These are phyloP conservation scores for Arthroderma uncinatum DNA, from an alignment of 2,329 filamentous ascomycete genomes.

Conservation along the genomic window DNA sequence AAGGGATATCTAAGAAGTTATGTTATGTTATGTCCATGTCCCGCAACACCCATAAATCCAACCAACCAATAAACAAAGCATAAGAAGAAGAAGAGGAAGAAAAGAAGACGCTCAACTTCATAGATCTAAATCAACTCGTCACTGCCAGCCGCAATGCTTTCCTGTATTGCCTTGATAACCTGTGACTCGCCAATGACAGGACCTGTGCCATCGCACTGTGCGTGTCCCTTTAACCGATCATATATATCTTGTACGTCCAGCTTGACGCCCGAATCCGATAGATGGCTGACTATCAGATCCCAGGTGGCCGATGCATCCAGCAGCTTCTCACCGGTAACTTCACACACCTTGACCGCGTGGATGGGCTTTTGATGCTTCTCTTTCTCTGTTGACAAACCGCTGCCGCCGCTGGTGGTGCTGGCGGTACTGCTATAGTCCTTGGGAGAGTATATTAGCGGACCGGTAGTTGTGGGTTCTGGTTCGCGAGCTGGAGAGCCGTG, in stretches of 20 bases:
- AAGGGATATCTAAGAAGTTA: constrained; percentile 1
- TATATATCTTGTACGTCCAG: constrained; percentile 75
- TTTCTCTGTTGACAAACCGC: constrained; percentile 4
- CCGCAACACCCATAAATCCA: constrained; percentile 5
- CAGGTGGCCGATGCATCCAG: constrained; percentile 70
- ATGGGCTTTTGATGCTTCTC: constrained; percentile 33
- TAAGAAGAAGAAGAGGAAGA: not conserved
- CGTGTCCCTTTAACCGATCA: constrained; percentile 61
- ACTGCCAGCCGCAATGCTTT: constrained; percentile 62
- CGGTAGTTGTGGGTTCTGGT: constrained; percentile 43
- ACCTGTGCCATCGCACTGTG: constrained; percentile 75
- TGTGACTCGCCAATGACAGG: constrained; percentile 74
- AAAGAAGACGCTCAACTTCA: no score
- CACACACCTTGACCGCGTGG: constrained; percentile 57
- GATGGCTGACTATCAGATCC: constrained; percentile 77
- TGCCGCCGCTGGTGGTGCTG: not conserved
- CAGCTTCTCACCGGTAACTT: constrained; percentile 54
- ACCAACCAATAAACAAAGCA: not conserved
- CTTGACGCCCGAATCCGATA: constrained; percentile 61
- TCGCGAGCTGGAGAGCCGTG: constrained; percentile 10
- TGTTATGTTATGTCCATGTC: constrained; percentile 3
- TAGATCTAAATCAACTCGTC: constrained; percentile 54
- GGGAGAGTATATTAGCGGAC: constrained; percentile 60
- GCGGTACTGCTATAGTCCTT: constrained; percentile 53
- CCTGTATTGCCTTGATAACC: constrained; percentile 63